phyloP scores from a whole-genome alignment of 192 early-diverging fungal genomes.

The Umbelopsis sp. region DNA sequence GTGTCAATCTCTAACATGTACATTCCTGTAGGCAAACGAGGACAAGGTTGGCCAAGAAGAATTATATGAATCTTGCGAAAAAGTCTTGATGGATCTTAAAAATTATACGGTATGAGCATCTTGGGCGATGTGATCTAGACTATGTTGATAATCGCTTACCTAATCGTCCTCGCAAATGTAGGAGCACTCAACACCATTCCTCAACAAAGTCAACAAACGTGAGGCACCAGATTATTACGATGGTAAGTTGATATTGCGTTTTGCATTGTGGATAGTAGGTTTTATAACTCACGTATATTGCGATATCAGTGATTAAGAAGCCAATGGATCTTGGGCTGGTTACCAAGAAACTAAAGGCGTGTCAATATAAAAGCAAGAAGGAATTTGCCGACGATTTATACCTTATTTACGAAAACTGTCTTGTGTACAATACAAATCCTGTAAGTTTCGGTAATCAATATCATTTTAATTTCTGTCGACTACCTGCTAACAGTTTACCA shows the following conservation, averaged over 20 bases:
- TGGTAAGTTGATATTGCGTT: slow-evolving; percentile 36
- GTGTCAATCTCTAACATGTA: not conserved
- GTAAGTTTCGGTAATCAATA: slow-evolving; percentile 18
- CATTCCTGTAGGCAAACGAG: slow-evolving; percentile 63
- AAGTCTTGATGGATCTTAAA: slow-evolving; percentile 79
- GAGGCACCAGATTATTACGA: slow-evolving; percentile 94
- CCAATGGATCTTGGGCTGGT: slow-evolving; percentile 97
- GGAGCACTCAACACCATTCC: slow-evolving; percentile 84
- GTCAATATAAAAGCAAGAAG: slow-evolving; percentile 83
- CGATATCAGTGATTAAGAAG: slow-evolving; percentile 73
- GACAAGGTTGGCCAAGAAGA: slow-evolving; percentile 87
- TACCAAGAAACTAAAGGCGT: slow-evolving; percentile 79
- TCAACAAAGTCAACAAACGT: slow-evolving; percentile 82
- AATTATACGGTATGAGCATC: slow-evolving; percentile 58
- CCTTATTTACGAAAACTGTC: slow-evolving; percentile 92
- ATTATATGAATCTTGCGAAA: slow-evolving; percentile 89
- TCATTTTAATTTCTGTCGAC: not conserved
- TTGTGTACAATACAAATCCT: slow-evolving; percentile 87
- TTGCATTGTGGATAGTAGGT: no score
- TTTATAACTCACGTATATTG: no score
- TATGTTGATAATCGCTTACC: not conserved
- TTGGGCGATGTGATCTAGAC: not conserved
- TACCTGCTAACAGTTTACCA: not conserved
- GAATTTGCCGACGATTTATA: slow-evolving; percentile 88
- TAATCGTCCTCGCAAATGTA: slow-evolving; percentile 22